Conservation (phyloP, 2,329 filamentous ascomycete genomes). For the Claviceps paspali region DNA sequence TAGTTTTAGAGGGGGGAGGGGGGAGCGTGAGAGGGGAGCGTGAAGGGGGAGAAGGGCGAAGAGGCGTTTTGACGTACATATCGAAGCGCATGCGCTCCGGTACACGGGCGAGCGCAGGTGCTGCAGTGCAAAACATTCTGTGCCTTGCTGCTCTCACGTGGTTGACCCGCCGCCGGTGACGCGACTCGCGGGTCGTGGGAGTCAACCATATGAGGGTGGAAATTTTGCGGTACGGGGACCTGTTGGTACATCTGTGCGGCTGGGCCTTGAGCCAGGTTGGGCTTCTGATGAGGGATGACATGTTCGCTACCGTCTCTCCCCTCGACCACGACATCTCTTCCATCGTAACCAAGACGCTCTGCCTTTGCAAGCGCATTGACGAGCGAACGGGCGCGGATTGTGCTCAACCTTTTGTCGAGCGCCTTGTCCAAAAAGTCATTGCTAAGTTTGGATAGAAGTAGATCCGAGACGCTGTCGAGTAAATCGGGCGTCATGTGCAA, state of each 20-base stretch:
- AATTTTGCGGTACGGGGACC: neutral
- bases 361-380: slow-evolving; percentile 42
- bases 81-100: slow-evolving; percentile 14
- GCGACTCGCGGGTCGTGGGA: neutral
- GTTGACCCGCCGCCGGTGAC: neutral
- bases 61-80: slow-evolving; percentile 22
- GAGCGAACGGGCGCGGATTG: slow-evolving; percentile 37
- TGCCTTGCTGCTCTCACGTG: neutral
- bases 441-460: slow-evolving; percentile 31
- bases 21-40: no score
- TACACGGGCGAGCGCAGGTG: slow-evolving; percentile 21
- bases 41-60: no score
- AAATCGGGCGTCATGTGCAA: slow-evolving; percentile 23
- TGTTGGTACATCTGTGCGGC: neutral
- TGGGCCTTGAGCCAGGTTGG: slow-evolving; percentile 5
- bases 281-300: slow-evolving; percentile 19
- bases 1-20: no score
- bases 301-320: slow-evolving; percentile 17
- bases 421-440: slow-evolving; percentile 35
- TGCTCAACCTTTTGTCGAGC: slow-evolving; percentile 34
- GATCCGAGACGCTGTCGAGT: slow-evolving; percentile 28
- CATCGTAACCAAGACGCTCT: slow-evolving; percentile 41
- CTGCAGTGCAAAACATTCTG: slow-evolving; percentile 12
- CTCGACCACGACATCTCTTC: slow-evolving; percentile 32
- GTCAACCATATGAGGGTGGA: neutral